Evolutionary conservation across 768 basidiomycete genomes (phyloP).

Genomic region (Rhizopogon rudus): DNA sequence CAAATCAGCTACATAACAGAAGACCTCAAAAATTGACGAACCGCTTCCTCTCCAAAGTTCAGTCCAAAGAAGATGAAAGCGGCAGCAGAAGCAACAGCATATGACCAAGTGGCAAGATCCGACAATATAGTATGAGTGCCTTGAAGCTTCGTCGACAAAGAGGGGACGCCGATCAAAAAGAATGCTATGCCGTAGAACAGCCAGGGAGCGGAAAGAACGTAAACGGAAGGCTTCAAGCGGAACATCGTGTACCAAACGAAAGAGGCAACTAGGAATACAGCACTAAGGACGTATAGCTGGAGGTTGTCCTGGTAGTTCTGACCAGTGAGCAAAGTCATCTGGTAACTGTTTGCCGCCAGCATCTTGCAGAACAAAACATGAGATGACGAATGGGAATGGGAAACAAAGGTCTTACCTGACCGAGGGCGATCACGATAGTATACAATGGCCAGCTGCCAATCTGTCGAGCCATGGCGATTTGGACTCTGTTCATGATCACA

Average conservation of each 20-base stretch:
- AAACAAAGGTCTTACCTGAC: slow-evolving; percentile 49
- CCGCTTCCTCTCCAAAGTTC: slow-evolving; percentile 96
- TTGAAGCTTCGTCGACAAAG: slow-evolving; percentile 54
- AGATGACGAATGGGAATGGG: slow-evolving; percentile 1
- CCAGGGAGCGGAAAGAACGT: slow-evolving; percentile 85
- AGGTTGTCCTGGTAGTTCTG: slow-evolving; percentile 76
- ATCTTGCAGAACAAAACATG: slow-evolving; percentile 39
- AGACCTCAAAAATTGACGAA: slow-evolving; percentile 29
- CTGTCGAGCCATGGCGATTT: slow-evolving; percentile 79
- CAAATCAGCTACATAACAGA: slow-evolving; percentile 6
- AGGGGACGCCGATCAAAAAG: slow-evolving; percentile 87
- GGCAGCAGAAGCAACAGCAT: slow-evolving; percentile 89
- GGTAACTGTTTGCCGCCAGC: slow-evolving; percentile 90
- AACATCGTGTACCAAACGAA: slow-evolving; percentile 89
- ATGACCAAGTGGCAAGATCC: slow-evolving; percentile 83
- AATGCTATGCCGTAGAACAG: slow-evolving; percentile 88
- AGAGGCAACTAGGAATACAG: slow-evolving; percentile 81
- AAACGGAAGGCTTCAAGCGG: slow-evolving; percentile 83
- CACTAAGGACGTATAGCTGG: slow-evolving; percentile 88
- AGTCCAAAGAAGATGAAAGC: slow-evolving; percentile 92
- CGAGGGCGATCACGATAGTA: slow-evolving; percentile 81
- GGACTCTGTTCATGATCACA: slow-evolving; percentile 77
- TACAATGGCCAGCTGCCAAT: slow-evolving; percentile 88
- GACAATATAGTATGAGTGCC: slow-evolving; percentile 63
- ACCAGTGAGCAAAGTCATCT: slow-evolving; percentile 86